Conservation (phyloP, 2,329 filamentous ascomycete species). For the Monilinia vaccinii-corymbosi region DNA sequence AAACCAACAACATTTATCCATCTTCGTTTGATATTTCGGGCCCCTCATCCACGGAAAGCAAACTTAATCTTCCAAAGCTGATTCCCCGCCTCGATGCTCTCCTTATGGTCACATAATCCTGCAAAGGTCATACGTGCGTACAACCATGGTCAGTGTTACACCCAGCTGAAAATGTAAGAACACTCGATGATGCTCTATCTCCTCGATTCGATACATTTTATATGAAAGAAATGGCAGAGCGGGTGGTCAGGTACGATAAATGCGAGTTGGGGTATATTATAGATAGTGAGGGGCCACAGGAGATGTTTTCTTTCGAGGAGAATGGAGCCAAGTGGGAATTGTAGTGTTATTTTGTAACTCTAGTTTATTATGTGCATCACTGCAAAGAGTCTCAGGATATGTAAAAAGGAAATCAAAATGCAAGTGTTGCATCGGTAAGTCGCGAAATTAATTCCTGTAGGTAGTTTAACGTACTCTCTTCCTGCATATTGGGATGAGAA, state of each 20-base stretch:
- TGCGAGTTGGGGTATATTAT: constrained; percentile 49
- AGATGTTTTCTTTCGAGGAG: constrained; percentile 7
- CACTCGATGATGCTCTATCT: constrained; percentile 41
- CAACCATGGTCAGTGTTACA: constrained; percentile 50
- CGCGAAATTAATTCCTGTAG: neutral
- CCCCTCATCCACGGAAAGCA: constrained; percentile 27
- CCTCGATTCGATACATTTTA: constrained; percentile 45
- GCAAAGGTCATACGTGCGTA: constrained; percentile 43
- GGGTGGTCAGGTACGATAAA: constrained; percentile 40
- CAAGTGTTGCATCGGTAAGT: neutral
- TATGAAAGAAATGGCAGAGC: constrained; percentile 32
- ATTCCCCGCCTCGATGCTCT: constrained; percentile 45
- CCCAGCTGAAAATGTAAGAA: constrained; percentile 40
- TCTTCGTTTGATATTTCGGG: constrained; percentile 7
- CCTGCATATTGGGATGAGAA: no score
- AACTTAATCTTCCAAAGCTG: neutral
- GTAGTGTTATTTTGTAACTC: neutral
- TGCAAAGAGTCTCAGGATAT: neutral
- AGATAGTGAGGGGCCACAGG: constrained; percentile 40
- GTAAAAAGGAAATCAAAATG: neutral
- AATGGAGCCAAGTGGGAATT: neutral
- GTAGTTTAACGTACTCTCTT: no score
- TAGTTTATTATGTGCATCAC: neutral
- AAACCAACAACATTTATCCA: constrained; percentile 38
- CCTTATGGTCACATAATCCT: constrained; percentile 52